Percentiles rank a stretch among this genome's conserved stretches.
Conservation (phyloP, 1,284 basidiomycete species). For the Meripilus lineatus region DNA sequence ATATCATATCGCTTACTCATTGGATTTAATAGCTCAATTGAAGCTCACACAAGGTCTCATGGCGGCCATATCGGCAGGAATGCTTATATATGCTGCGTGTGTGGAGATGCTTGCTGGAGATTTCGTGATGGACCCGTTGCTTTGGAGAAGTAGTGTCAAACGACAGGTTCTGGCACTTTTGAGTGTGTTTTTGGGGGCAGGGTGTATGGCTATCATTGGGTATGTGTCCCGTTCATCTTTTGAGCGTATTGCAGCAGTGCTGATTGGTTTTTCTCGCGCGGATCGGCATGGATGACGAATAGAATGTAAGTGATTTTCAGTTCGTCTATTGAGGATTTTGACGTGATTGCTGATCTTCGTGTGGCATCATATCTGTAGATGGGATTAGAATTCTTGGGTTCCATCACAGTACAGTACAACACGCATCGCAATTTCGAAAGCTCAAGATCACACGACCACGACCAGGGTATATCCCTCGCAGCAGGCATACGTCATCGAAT, state of each 20-base stretch:
- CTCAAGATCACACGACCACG: no score
- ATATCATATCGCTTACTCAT: not conserved
- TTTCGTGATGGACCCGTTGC: slow-evolving; percentile 60
- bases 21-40: not conserved
- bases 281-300: not conserved
- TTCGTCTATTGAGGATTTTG: not conserved
- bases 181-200: slow-evolving; percentile 51
- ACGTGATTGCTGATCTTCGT: not conserved
- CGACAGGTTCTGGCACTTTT: slow-evolving; percentile 49
- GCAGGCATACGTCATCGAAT: no score
- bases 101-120: slow-evolving; percentile 81
- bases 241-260: not conserved
- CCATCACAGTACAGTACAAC: no score
- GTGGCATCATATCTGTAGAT: not conserved
- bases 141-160: slow-evolving; percentile 35
- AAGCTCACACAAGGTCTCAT: slow-evolving; percentile 60
- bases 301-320: slow-evolving; percentile 1
- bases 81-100: slow-evolving; percentile 73
- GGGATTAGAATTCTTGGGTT: no score
- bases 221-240: slow-evolving; percentile 9
- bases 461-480: no score
- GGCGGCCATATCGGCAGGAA: slow-evolving; percentile 72
- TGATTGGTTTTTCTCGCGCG: not conserved
- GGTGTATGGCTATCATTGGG: slow-evolving; percentile 51
- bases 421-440: no score